A percentile compares a stretch with the other conserved stretches of the same genome.
These are phyloP conservation scores for Penicillium subrubescens DNA, from an alignment of 495 filamentous ascomycete genomes.

Conservation along the genomic window DNA sequence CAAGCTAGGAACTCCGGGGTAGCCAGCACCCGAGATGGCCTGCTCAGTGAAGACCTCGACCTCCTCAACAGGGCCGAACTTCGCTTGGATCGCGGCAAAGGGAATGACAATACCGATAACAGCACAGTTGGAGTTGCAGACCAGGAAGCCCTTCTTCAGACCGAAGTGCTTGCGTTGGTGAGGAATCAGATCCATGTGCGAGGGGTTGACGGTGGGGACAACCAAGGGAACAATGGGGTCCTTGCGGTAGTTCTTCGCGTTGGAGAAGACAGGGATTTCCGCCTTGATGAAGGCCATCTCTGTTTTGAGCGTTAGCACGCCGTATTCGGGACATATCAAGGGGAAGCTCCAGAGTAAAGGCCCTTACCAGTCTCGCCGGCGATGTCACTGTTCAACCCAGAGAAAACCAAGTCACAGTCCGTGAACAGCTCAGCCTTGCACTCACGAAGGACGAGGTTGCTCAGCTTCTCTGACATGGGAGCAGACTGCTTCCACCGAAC, in stretches of 20 bases:
- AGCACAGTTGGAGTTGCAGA: conserved; percentile 90
- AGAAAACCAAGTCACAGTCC: conserved; percentile 89
- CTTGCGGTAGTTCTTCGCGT: conserved; percentile 86
- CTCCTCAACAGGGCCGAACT: conserved; percentile 72
- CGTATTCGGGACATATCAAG: neutral
- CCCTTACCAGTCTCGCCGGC: conserved; percentile 73
- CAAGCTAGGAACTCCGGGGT: conserved; percentile 79
- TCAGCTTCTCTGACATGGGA: conserved; percentile 67
- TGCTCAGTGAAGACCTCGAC: conserved; percentile 88
- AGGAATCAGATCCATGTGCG: conserved; percentile 76
- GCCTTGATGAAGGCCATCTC: conserved; percentile 80
- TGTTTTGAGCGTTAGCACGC: conserved; percentile 25
- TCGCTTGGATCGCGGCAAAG: conserved; percentile 78
- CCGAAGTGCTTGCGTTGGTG: conserved; percentile 67
- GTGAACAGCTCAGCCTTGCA: conserved; percentile 74
- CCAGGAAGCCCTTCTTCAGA: conserved; percentile 77
- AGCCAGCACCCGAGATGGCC: conserved; percentile 84
- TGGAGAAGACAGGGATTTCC: conserved; percentile 81
- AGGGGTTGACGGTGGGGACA: conserved; percentile 80
- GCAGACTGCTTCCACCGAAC: conserved; percentile 81
- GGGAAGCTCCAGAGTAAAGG: neutral
- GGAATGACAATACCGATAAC: conserved; percentile 88
- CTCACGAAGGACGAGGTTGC: conserved; percentile 70
- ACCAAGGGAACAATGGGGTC: conserved; percentile 82
- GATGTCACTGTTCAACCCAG: conserved; percentile 81